Conservation (phyloP, 2,329 filamentous ascomycete species). For the Verticillium nubilum region DNA sequence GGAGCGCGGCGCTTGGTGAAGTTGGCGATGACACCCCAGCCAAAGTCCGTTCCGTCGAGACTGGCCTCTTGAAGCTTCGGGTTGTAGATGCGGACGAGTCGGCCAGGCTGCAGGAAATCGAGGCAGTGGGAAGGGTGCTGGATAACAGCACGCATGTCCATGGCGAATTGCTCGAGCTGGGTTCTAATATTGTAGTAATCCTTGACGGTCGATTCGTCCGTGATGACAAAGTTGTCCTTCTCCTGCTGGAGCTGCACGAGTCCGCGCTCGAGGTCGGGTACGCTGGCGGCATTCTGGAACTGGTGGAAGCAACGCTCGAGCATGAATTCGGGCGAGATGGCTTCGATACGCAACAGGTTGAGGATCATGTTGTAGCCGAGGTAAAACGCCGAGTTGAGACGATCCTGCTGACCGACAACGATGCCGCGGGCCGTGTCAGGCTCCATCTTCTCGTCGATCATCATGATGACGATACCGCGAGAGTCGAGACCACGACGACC, state of each 20-base stretch:
- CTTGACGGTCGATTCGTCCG: slow-evolving; percentile 82
- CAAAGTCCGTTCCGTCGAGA: slow-evolving; percentile 66
- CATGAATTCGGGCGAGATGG: slow-evolving; percentile 98
- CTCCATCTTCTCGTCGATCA: slow-evolving; percentile 96
- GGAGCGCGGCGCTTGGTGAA: slow-evolving; percentile 53
- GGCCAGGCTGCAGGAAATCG: slow-evolving; percentile 81
- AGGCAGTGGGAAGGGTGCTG: slow-evolving; percentile 85
- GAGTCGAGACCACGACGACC: slow-evolving; percentile 96
- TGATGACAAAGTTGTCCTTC: slow-evolving; percentile 66
- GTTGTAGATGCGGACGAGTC: slow-evolving; percentile 80
- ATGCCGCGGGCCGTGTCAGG: slow-evolving; percentile 91
- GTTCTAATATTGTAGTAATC: slow-evolving; percentile 91
- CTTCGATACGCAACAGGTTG: slow-evolving; percentile 94
- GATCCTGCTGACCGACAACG: slow-evolving; percentile 93
- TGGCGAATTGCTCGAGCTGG: slow-evolving; percentile 75
- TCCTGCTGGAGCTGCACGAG: slow-evolving; percentile 73
- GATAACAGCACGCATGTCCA: slow-evolving; percentile 87
- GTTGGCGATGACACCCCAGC: slow-evolving; percentile 87
- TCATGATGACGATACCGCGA: slow-evolving; percentile 98
- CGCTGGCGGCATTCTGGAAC: slow-evolving; percentile 91
- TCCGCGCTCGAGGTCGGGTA: slow-evolving; percentile 78
- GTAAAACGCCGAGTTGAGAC: slow-evolving; percentile 95
- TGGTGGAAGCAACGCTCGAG: slow-evolving; percentile 97
- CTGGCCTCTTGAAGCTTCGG: slow-evolving; percentile 37
- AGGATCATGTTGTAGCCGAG: slow-evolving; percentile 99